Evolutionary conservation across 306 rosid genomes (phyloP).

Genomic region (Pterocarpus macrocarpus): DNA sequence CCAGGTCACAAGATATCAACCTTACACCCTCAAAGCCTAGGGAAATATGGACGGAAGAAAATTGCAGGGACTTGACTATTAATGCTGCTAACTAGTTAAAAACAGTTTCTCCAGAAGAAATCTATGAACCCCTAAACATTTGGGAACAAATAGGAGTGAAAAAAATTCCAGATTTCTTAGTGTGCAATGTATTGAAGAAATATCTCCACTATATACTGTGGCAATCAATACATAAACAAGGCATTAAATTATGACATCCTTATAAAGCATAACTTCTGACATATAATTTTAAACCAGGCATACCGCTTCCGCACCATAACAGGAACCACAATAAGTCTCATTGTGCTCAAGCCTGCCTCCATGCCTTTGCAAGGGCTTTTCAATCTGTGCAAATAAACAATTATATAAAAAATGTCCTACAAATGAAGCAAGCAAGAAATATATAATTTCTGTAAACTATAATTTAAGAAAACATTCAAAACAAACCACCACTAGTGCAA

Average conservation of each 20-base stretch:
- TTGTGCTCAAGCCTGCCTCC: slow-evolving; percentile 99
- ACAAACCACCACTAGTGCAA: slow-evolving; percentile 23
- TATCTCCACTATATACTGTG: slow-evolving; percentile 13
- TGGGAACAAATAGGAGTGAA: not conserved
- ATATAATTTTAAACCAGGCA: slow-evolving; percentile 44
- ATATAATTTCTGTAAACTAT: slow-evolving; percentile 5
- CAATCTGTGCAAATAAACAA: slow-evolving; percentile 69
- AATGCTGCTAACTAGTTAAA: slow-evolving; percentile 13
- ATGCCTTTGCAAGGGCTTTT: slow-evolving; percentile 90
- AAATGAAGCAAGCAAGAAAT: slow-evolving; percentile 20
- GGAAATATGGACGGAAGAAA: not conserved
- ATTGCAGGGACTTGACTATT: slow-evolving; percentile 27
- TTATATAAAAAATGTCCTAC: slow-evolving; percentile 32
- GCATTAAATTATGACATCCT: slow-evolving; percentile 12
- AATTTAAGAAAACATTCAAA: not conserved
- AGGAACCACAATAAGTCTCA: slow-evolving; percentile 98
- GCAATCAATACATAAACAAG: slow-evolving; percentile 26
- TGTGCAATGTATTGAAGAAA: slow-evolving; percentile 14
- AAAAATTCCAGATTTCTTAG: slow-evolving; percentile 6
- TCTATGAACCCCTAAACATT: slow-evolving; percentile 4
- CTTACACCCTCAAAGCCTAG: not conserved
- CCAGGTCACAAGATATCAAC: too few species aligned
- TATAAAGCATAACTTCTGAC: slow-evolving; percentile 24
- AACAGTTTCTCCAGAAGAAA: slow-evolving; percentile 22
- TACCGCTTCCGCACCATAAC: slow-evolving; percentile 94